Evolutionary conservation across 331 rosid genomes (phyloP).

Genomic region (Ulmus americana): DNA sequence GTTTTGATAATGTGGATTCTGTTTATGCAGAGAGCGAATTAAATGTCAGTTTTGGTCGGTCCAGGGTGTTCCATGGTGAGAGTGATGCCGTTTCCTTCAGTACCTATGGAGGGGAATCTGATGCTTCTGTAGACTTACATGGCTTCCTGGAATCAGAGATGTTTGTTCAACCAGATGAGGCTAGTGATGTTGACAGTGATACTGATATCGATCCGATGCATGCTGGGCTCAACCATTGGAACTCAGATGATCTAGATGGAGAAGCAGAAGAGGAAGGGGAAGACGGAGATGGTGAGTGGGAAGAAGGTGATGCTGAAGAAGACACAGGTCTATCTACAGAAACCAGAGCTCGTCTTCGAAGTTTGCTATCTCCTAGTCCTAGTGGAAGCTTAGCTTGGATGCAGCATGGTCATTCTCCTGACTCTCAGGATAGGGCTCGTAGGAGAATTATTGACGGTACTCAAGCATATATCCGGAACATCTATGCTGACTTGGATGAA

Average conservation of each 20-base stretch:
- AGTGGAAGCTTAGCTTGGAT: conserved; percentile 38
- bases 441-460: conserved; percentile 39
- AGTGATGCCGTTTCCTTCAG: conserved; percentile 61
- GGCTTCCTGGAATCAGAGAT: conserved; percentile 58
- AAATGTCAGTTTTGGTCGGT: conserved; percentile 51
- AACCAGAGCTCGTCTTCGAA: conserved; percentile 36
- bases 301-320: conserved; percentile 45
- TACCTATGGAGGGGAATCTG: conserved; percentile 81
- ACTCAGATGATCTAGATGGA: conserved; percentile 37
- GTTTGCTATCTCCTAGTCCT: conserved; percentile 36
- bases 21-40: conserved; percentile 69
- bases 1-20: conserved; percentile 59
- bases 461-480: conserved; percentile 29
- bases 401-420: conserved; percentile 37
- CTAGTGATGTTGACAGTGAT: conserved; percentile 55
- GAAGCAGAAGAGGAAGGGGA: conserved; percentile 40
- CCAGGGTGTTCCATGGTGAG: conserved; percentile 47
- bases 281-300: conserved; percentile 31
- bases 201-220: conserved; percentile 94
- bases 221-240: conserved; percentile 69
- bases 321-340: conserved; percentile 30
- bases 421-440: conserved; percentile 32
- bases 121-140: conserved; percentile 62
- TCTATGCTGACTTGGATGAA: conserved; percentile 37
- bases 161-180: conserved; percentile 42